Evolutionary conservation across 192 early-diverging fungal species (phyloP), one percentile per base, ranked within the genome.

Genomic region (Chytriomyces hyalinus): DNA sequence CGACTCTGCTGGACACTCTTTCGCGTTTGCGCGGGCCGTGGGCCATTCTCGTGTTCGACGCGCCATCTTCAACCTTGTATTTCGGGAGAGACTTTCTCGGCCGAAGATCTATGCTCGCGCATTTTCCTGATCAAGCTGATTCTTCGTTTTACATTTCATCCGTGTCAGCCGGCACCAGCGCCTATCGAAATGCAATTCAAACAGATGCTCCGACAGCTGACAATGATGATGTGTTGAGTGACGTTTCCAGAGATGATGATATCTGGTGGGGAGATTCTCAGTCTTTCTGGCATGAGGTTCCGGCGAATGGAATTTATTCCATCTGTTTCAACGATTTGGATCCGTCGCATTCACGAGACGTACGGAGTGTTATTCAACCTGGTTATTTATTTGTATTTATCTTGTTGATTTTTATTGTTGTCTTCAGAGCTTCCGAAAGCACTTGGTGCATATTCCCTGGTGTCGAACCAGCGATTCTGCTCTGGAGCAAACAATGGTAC

Each of bases 1-100:
- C 63, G 43, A 26, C 10, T 15, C 51, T 77, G 6, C 62, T 92
- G 22, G 60, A 80, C 8, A 67, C 80, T 6, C 65, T 96, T 15
- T 24, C 83, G 10, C 77, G 61, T 9, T 88, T 97, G 13, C 87
- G 92, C 66, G 96, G 95, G 0, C 93, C 93, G 0, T 98, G 91
- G 84, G 91, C 95, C 0, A 89, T 96, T 82, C 86, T 94, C 0
- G 93, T 90, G 45, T 92, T 59, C 62, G 67, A 81, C n/a, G 6
- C 78, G 3, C 61, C 76, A 10, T 28, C 57, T 22, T 51, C 62
- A 2, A 70, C 69, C 11, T 49, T 98, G 49, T 97, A 90, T 86
- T 97, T 97, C 85, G 90, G 92, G 0, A 83, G 96, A 13, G 96
- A 98, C 77, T 92, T 88, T 43, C 79, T 98, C 4, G 96, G 96